Conservation (phyloP, 257 asterid genomes). For the Penstemon davidsonii region DNA sequence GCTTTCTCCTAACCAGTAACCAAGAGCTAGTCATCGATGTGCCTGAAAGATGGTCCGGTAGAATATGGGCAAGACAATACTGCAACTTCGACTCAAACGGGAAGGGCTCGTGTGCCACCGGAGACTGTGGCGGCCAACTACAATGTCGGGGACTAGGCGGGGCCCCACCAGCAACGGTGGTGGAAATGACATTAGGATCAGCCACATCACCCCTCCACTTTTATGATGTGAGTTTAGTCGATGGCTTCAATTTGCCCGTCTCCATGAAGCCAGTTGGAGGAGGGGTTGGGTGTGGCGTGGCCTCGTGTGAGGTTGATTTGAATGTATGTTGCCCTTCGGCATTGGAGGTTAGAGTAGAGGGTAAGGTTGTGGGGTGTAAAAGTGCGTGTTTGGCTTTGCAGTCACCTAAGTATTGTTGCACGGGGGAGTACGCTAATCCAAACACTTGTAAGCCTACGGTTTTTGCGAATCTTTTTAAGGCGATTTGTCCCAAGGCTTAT, state of each 20-base stretch:
- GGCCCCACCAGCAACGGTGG: conserved; percentile 87
- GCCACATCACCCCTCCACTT: conserved; percentile 69
- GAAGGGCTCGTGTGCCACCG: conserved; percentile 73
- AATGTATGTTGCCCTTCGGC: conserved; percentile 89
- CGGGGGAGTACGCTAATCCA: conserved; percentile 70
- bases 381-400: conserved; percentile 92
- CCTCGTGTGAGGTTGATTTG: conserved; percentile 75
- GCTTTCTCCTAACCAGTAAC: conserved; percentile 59
- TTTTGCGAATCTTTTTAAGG: conserved; percentile 75
- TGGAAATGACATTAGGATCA: conserved; percentile 91
- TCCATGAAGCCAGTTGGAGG: conserved; percentile 93
- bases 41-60: conserved; percentile 86
- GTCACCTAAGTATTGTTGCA: conserved; percentile 86
- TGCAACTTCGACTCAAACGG: conserved; percentile 56
- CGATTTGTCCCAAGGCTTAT: conserved; percentile 90
- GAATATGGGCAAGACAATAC: conserved; percentile 81
- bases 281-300: conserved; percentile 83
- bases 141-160: conserved; percentile 77
- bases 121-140: conserved; percentile 71
- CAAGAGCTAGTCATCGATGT: conserved; percentile 63
- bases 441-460: conserved; percentile 72
- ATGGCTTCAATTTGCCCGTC: conserved; percentile 87
- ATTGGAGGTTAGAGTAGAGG: conserved; percentile 67
- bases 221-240: conserved; percentile 86
- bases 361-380: conserved; percentile 80